phyloP scores from a whole-genome alignment of 345 rosid species.

The Dimocarpus longan region DNA sequence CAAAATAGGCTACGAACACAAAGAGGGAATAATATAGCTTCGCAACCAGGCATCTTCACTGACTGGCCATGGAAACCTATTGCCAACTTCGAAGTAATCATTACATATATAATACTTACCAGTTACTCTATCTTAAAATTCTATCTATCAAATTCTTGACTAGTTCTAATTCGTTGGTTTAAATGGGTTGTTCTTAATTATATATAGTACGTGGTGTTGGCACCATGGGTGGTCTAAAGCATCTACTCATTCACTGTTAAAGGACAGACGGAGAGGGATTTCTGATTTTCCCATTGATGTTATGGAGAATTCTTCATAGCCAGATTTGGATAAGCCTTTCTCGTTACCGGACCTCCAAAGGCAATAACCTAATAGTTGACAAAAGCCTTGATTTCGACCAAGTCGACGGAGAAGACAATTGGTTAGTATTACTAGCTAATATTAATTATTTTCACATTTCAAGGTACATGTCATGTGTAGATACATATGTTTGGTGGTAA shows the following conservation, averaged over 20 bases:
- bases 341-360: slow-evolving; percentile 52
- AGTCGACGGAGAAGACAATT: slow-evolving; percentile 60
- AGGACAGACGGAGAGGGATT: slow-evolving; percentile 38
- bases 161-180: neutral
- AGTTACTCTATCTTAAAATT: no score
- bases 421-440: slow-evolving; percentile 20
- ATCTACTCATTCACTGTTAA: slow-evolving; percentile 29
- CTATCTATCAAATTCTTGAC: neutral
- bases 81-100: slow-evolving; percentile 33
- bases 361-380: slow-evolving; percentile 49
- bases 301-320: slow-evolving; percentile 51
- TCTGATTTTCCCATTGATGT: slow-evolving; percentile 27
- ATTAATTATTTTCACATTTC: neutral
- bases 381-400: slow-evolving; percentile 65
- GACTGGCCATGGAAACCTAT: slow-evolving; percentile 44
- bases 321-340: slow-evolving; percentile 52
- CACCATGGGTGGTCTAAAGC: slow-evolving; percentile 50
- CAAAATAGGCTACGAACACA: neutral
- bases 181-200: no score
- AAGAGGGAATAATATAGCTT: slow-evolving; percentile 20
- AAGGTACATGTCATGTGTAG: neutral
- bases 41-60: slow-evolving; percentile 36
- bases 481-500: neutral
- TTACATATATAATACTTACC: no score
- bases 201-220: slow-evolving; percentile 45